Evolutionary conservation across 2,329 filamentous ascomycete species (phyloP), one percentile per base, ranked within the genome.

Genomic region (Basipetospora chlamydospora): DNA sequence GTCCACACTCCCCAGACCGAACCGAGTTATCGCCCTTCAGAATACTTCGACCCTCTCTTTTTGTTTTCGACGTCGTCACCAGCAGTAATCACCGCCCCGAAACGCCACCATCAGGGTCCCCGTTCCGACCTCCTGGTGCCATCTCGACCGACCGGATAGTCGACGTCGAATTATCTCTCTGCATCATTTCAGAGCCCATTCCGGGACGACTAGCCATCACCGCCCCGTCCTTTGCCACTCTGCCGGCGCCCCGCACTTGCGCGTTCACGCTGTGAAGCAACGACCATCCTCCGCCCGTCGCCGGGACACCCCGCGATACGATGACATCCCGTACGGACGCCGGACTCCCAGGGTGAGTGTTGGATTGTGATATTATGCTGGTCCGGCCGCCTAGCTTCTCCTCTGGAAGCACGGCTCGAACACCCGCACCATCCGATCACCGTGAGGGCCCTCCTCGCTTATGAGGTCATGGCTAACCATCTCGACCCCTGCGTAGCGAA

Each of bases 401-500:
- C n/a, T n/a, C n/a, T n/a, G n/a, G n/a, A n/a, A n/a, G n/a, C n/a
- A n/a, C n/a, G n/a, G n/a, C n/a, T n/a, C n/a, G n/a, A 25, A 18
- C 13, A 10, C 12, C 11, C 13, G 16, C 21, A 17, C 16, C 22
- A 26, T 21, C 11, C 22, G 23, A 22, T n/a, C 7, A 17, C 10
- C 22, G 23, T 17, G 40, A 20, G 44, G 42, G n/a, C n/a, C n/a
- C n/a, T n/a, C n/a, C n/a, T n/a, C n/a, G n/a, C n/a, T n/a, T n/a
- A n/a, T n/a, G n/a, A n/a, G n/a, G n/a, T n/a, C n/a, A n/a, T n/a
- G n/a, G n/a, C 58, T 60, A 45, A 62, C 51, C 35, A 30, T 41
- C 37, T 18, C 35, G 21, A 25, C 16, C 17, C 17, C 3, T 34
- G 34, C 44, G 42, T 50, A 84, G 80, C 58, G 76, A 80, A 64